phyloP scores from a whole-genome alignment of 352 stramenopile genomes.

The Peronosclerospora sorghi region DNA sequence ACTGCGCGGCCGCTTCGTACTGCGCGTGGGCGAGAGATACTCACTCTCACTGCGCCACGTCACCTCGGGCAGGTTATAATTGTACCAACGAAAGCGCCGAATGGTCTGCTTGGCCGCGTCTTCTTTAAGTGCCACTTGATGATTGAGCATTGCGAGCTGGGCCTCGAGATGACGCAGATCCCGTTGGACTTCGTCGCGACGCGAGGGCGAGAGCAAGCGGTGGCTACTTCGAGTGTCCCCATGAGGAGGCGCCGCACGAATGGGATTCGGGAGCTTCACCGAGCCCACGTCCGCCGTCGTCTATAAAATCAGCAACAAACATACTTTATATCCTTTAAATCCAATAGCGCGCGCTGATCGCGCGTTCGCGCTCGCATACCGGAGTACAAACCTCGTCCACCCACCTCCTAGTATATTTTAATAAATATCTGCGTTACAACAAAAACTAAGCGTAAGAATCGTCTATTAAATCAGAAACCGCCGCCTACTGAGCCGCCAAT shows the following conservation, averaged over 20 bases:
- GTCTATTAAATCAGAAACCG: no score
- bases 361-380: no score
- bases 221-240: conserved; percentile 13
- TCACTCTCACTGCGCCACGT: conserved; percentile 41
- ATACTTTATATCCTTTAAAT: no score
- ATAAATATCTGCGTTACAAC: no score
- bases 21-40: conserved; percentile 26
- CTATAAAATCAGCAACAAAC: no score
- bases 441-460: no score
- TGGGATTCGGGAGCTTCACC: conserved; percentile 19
- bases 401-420: no score
- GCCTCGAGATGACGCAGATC: conserved; percentile 49
- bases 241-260: conserved; percentile 5
- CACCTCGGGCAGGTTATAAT: conserved; percentile 68
- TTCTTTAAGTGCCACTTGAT: conserved; percentile 57
- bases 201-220: conserved; percentile 20
- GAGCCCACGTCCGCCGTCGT: conserved; percentile 25
- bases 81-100: conserved; percentile 64
- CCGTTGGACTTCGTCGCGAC: conserved; percentile 40
- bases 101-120: conserved; percentile 42
- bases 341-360: no score
- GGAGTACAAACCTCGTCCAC: no score
- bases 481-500: no score
- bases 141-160: conserved; percentile 46
- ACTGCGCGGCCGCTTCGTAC: conserved; percentile 11